phyloP scores from a whole-genome alignment of 1,284 basidiomycete species.

The Tilletia indica region DNA sequence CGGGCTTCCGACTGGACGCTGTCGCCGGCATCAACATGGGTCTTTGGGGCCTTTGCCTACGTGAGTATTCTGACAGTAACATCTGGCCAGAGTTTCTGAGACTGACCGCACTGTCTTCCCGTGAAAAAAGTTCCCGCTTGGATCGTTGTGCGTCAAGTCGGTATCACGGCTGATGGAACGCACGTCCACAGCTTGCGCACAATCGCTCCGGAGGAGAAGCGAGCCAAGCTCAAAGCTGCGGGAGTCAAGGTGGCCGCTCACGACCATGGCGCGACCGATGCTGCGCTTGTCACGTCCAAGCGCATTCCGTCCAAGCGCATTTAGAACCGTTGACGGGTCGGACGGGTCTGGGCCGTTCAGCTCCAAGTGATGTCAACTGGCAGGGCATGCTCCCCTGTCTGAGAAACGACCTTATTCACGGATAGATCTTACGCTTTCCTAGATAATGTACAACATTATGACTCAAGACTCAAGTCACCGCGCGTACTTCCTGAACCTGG shows the following conservation, averaged over 20 bases:
- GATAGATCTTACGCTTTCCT: too few relatives aligned
- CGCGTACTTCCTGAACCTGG: too few relatives aligned
- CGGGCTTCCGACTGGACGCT: conserved; percentile 40
- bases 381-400: too few relatives aligned
- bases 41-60: conserved; percentile 39
- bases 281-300: neutral
- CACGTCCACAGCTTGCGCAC: conserved; percentile 26
- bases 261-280: conserved; percentile 5
- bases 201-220: neutral
- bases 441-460: too few relatives aligned
- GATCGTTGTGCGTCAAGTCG: conserved; percentile 47
- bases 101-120: neutral
- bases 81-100: too few relatives aligned
- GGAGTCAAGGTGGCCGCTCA: conserved; percentile 6
- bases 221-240: conserved; percentile 6
- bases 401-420: too few relatives aligned
- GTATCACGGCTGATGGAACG: conserved; percentile 35
- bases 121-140: conserved; percentile 32
- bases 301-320: too few relatives aligned
- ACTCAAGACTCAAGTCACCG: too few relatives aligned
- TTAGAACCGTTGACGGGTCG: too few relatives aligned
- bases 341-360: too few relatives aligned
- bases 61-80: neutral
- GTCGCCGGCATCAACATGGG: conserved; percentile 51
- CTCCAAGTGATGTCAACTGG: too few relatives aligned